phyloP scores from a whole-genome alignment of 306 rosid genomes.

The Gastrolobium bilobum region DNA sequence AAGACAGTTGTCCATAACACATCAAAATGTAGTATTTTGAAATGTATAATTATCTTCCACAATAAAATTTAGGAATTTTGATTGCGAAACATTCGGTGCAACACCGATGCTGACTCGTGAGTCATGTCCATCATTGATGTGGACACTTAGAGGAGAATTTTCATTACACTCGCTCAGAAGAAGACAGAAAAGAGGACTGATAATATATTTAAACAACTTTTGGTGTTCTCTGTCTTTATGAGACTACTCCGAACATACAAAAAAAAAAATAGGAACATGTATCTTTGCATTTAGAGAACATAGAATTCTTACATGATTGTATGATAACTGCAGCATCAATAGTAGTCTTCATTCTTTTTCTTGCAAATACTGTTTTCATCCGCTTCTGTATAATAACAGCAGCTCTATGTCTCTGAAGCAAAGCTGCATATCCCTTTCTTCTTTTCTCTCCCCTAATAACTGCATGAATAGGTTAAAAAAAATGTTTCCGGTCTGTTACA shows the following conservation, averaged over 20 bases:
- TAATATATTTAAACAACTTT: conserved; percentile 23
- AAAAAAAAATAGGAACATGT: not conserved
- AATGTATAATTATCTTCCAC: conserved; percentile 1
- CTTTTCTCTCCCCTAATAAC: conserved; percentile 82
- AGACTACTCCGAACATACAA: conserved; percentile 12
- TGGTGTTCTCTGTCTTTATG: conserved; percentile 12
- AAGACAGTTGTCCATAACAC: not conserved
- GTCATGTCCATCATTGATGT: conserved; percentile 17
- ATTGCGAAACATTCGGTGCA: not conserved
- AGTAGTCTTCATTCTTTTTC: conserved; percentile 60
- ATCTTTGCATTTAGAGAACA: conserved; percentile 28
- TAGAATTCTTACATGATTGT: conserved; percentile 72
- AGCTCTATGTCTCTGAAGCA: conserved; percentile 77
- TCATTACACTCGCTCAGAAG: not conserved
- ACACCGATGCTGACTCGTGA: conserved; percentile 28
- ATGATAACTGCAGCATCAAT: conserved; percentile 73
- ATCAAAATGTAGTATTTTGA: not conserved
- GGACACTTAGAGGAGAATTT: conserved; percentile 14
- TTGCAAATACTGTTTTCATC: conserved; percentile 64
- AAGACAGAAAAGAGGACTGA: not conserved
- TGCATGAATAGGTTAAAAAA: conserved; percentile 57
- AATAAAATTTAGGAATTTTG: not conserved
- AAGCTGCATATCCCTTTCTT: conserved; percentile 72
- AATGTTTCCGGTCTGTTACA: conserved; percentile 21
- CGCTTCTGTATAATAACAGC: conserved; percentile 77